These are phyloP conservation scores for Pleurotus tuber-regium DNA, from an alignment of 768 basidiomycete genomes.

Conservation along the genomic window DNA sequence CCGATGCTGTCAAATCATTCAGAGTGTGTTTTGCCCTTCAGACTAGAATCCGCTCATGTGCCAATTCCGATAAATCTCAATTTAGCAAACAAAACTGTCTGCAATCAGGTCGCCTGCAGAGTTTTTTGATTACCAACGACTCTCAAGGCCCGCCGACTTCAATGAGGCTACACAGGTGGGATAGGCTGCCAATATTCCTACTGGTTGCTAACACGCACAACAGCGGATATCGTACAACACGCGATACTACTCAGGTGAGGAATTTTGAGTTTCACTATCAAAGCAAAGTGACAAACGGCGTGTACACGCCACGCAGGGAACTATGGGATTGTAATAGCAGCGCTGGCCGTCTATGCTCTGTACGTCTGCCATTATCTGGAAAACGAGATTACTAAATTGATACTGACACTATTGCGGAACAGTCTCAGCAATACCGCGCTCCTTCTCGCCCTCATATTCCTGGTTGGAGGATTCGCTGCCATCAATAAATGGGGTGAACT, in stretches of 20 bases:
- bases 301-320: constrained; percentile 56
- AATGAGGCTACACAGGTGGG: constrained; percentile 76
- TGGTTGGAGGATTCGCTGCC: constrained; percentile 85
- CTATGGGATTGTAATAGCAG: constrained; percentile 75
- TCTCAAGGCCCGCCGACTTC: constrained; percentile 82
- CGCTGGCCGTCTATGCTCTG: constrained; percentile 86
- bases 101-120: constrained; percentile 69
- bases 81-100: constrained; percentile 76
- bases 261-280: not conserved
- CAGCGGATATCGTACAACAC: constrained; percentile 96
- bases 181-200: not conserved
- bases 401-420: not conserved
- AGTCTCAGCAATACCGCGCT: constrained; percentile 84
- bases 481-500: constrained; percentile 87
- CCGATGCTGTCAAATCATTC: constrained; percentile 67
- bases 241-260: constrained; percentile 76
- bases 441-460: constrained; percentile 80
- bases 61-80: not conserved
- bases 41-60: not conserved
- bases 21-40: constrained; percentile 45
- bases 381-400: too few relatives aligned
- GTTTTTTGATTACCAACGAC: constrained; percentile 81
- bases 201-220: constrained; percentile 1
- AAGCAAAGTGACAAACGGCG: not conserved
- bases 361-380: constrained; percentile 38